phyloP scores from a whole-genome alignment of 164 flowering plant genomes.

The Taxillus chinensis region DNA sequence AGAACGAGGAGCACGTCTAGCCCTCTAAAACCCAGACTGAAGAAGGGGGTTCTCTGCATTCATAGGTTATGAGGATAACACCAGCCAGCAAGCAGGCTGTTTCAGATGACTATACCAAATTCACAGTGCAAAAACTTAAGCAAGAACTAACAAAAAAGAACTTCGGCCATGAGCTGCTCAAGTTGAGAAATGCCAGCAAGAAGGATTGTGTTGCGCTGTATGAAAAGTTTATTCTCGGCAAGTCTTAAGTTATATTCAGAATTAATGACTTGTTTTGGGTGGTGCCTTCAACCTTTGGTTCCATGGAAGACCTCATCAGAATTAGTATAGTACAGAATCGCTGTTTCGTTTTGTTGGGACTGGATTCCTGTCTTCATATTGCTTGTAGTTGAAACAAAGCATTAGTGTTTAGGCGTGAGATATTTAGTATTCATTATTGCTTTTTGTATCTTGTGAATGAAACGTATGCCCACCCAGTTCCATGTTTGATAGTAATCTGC shows the following conservation, averaged over 20 bases:
- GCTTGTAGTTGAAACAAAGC: too few relatives aligned
- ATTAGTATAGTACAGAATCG: not conserved
- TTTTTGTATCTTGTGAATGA: too few relatives aligned
- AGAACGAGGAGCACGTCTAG: slow-evolving; percentile 60
- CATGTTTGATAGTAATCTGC: too few relatives aligned
- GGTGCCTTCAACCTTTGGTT: slow-evolving; percentile 3
- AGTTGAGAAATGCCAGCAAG: slow-evolving; percentile 63
- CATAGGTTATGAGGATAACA: slow-evolving; percentile 38
- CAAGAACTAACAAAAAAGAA: slow-evolving; percentile 15
- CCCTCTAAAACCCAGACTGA: slow-evolving; percentile 46
- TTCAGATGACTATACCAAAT: not conserved
- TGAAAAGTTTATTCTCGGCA: slow-evolving; percentile 57
- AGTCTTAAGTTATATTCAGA: slow-evolving; percentile 13
- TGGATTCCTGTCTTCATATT: not conserved
- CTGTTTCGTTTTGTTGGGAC: too few relatives aligned
- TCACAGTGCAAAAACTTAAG: not conserved
- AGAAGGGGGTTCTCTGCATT: slow-evolving; percentile 72
- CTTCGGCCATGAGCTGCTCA: slow-evolving; percentile 74
- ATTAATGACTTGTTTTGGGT: slow-evolving; percentile 12
- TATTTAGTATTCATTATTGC: too few relatives aligned
- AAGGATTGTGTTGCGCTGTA: slow-evolving; percentile 71
- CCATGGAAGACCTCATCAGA: not conserved
- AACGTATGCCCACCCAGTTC: too few relatives aligned
- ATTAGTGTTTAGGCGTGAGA: too few relatives aligned
- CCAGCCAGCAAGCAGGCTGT: not conserved